Conservation (phyloP, 2,329 filamentous ascomycete species). For the Diaporthe ilicicola region DNA sequence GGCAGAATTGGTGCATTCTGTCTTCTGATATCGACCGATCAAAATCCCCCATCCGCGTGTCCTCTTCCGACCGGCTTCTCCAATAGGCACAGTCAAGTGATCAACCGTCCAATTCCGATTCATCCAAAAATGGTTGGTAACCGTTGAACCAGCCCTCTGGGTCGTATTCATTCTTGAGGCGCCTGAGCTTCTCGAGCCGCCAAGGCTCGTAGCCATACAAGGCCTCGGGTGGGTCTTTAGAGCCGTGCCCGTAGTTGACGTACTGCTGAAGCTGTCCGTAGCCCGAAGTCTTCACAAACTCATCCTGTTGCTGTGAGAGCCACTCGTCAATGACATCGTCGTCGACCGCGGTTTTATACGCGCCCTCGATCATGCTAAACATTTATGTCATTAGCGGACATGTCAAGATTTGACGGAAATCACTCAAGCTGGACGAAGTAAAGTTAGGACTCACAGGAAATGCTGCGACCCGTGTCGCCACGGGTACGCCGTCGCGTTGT, state of each 20-base stretch:
- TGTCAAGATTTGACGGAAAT: too few relatives aligned
- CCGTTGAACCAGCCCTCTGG: background rate
- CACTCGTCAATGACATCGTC: background rate
- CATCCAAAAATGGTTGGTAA: background rate
- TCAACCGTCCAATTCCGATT: too few relatives aligned
- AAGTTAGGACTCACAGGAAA: background rate
- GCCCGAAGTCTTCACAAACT: background rate
- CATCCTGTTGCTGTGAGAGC: background rate
- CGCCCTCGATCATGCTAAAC: background rate
- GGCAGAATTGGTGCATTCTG: too few relatives aligned
- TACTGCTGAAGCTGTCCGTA: background rate
- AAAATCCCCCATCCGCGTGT: too few relatives aligned
- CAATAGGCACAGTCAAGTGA: too few relatives aligned
- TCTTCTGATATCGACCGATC: too few relatives aligned
- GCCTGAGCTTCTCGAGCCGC: background rate
- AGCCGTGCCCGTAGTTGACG: background rate
- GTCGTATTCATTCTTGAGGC: background rate
- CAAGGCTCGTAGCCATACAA: background rate
- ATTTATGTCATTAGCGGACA: too few relatives aligned
- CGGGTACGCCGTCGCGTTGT: background rate
- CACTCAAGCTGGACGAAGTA: too few relatives aligned
- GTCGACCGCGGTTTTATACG: background rate
- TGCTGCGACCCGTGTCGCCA: background rate
- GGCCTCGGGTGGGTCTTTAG: background rate
- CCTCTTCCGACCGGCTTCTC: too few relatives aligned